Percentiles rank a stretch among this genome's conserved stretches.
phyloP scores from a whole-genome alignment of 306 rosid genomes.

The Citrullus amarus region DNA sequence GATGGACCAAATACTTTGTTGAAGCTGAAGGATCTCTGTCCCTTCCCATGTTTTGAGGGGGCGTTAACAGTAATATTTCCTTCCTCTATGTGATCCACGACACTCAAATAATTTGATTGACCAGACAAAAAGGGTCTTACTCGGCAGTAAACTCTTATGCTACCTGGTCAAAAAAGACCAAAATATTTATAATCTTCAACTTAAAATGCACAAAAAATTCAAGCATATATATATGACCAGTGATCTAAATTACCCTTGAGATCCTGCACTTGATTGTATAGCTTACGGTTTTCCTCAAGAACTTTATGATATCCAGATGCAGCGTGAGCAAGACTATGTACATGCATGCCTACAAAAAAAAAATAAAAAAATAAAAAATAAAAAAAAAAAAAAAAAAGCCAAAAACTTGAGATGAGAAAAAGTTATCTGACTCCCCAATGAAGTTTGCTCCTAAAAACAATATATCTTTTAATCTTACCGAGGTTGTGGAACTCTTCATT shows the following conservation, averaged over 20 bases:
- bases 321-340: constrained; percentile 76
- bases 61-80: constrained; percentile 62
- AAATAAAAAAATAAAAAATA: neutral
- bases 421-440: neutral
- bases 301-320: constrained; percentile 93
- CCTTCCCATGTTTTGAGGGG: constrained; percentile 73
- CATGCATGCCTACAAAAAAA: constrained; percentile 43
- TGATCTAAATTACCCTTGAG: constrained; percentile 59
- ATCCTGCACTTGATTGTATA: constrained; percentile 92
- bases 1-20: constrained; percentile 87
- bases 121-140: constrained; percentile 80
- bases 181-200: neutral
- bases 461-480: constrained; percentile 31
- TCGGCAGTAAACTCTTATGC: constrained; percentile 94
- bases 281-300: constrained; percentile 83
- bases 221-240: constrained; percentile 8
- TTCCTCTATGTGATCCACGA: constrained; percentile 70
- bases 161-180: constrained; percentile 38
- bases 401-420: constrained; percentile 9
- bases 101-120: constrained; percentile 42
- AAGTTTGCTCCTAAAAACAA: neutral
- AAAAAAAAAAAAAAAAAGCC: neutral
- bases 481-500: constrained; percentile 75
- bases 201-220: neutral
- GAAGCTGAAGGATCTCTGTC: constrained; percentile 59